Evolutionary conservation across 371 early-diverging fungal genomes (phyloP).

Genomic region (Amoeboaphelidium protococcarum): DNA sequence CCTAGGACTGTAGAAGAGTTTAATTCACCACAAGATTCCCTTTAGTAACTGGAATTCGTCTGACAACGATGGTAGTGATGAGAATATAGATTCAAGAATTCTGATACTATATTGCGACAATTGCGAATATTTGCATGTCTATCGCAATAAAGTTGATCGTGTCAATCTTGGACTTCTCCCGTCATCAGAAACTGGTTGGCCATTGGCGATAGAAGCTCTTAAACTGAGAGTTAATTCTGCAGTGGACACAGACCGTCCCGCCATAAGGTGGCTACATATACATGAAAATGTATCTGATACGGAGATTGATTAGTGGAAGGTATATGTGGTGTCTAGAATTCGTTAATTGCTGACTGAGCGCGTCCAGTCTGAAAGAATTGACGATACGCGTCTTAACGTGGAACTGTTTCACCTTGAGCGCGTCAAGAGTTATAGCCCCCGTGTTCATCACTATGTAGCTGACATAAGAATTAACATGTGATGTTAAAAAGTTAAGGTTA

Average conservation of each 20-base stretch:
- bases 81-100: too few species aligned
- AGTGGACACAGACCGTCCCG: slow-evolving; percentile 12
- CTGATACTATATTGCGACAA: slow-evolving; percentile 13
- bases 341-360: too few species aligned
- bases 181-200: slow-evolving; percentile 13
- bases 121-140: slow-evolving; percentile 9
- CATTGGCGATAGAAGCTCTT: slow-evolving; percentile 13
- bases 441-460: slow-evolving; percentile 14
- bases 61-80: too few species aligned
- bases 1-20: slow-evolving; percentile 11
- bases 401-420: slow-evolving; percentile 9
- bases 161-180: slow-evolving; percentile 17
- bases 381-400: too few species aligned
- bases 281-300: slow-evolving; percentile 12
- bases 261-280: too few species aligned
- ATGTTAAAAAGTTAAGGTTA: too few species aligned
- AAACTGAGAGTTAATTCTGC: slow-evolving; percentile 11
- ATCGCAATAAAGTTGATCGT: slow-evolving; percentile 12
- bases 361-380: too few species aligned
- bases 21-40: slow-evolving; percentile 6
- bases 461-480: too few species aligned
- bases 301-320: slow-evolving; percentile 6
- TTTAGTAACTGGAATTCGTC: too few species aligned
- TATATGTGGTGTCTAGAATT: slow-evolving; percentile 4
- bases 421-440: slow-evolving; percentile 15